Evolutionary conservation across 371 early-diverging fungal species (phyloP), one percentile per base, ranked within the genome.

Genomic region (Mucor sp.): DNA sequence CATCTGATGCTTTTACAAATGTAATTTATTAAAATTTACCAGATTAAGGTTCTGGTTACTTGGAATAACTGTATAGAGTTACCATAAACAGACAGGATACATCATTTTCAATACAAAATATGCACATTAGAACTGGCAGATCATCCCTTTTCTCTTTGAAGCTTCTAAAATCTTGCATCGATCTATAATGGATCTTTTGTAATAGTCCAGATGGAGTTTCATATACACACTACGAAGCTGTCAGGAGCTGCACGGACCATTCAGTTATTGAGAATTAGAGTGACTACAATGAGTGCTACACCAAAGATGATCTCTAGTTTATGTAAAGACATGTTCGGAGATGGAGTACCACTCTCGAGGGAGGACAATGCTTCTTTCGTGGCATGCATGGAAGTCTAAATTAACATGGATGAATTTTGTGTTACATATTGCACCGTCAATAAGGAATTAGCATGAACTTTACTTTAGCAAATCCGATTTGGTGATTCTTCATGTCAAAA

Each of bases 401-500:
- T 35, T 17, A 56, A 56, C 28, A 56, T 56, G 50, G 23, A 30
- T 56, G 19, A 56, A 17, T 30, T 28, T 56, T 56, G 57, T 28
- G 57, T 28, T 32, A 30, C 57, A 19, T 32, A n/a, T 56, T 55
- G 1, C 27, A 25, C 25, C 25, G 27, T 7, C 25, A 56, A 15
- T 30, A n/a, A n/a, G n/a, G 3, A 7, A 35, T 37, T 37, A 37
- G 21, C 23, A 12, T 50, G 12, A 32, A 48, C n/a, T 12, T 19
- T 63, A 68, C 68, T 30, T 75, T 65, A 25, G 79, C 83, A 67
- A 83, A 71, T 11, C 83, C 83, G 25, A 83, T 67, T 21, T 65
- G 71, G 43, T 77, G 69, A 0, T 75, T 58, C 12, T 77, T 76
- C 73, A 83, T 76, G 58, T 83, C 83, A 70, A 80, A 83, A 3